A percentile compares a stretch with the other conserved stretches of the same genome.
Evolutionary conservation across 805 yeast genomes (phyloP).

Genomic region (Saccharomycopsis schoenii): DNA sequence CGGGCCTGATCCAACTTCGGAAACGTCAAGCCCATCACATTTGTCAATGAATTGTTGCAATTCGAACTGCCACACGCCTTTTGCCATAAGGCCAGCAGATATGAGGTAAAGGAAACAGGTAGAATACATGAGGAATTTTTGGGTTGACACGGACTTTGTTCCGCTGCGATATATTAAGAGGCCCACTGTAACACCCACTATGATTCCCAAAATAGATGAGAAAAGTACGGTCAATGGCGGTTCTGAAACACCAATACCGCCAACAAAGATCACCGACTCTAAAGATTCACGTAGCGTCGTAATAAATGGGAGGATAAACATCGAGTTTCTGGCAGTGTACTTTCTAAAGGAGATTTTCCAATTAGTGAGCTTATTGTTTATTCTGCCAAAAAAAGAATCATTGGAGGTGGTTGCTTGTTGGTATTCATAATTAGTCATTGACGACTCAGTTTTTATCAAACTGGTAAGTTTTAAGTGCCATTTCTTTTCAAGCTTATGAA

Average conservation of each 20-base stretch:
- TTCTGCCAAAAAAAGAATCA: not conserved
- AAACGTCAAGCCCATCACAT: constrained; percentile 76
- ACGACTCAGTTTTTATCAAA: constrained; percentile 21
- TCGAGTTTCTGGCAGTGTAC: constrained; percentile 51
- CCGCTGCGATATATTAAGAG: constrained; percentile 66
- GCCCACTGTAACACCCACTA: constrained; percentile 57
- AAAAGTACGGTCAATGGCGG: constrained; percentile 57
- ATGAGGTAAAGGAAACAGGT: constrained; percentile 77
- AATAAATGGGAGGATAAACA: constrained; percentile 71
- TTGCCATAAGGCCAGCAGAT: constrained; percentile 77
- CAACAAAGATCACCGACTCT: constrained; percentile 86
- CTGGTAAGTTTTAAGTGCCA: constrained; percentile 58
- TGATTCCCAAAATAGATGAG: constrained; percentile 49
- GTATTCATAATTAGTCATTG: not conserved
- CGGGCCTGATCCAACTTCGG: constrained; percentile 87
- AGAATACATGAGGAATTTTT: constrained; percentile 60
- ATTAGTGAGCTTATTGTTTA: not conserved
- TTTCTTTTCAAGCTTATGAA: constrained; percentile 73
- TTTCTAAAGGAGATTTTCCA: constrained; percentile 23
- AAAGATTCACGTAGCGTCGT: constrained; percentile 85
- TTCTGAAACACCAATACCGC: constrained; percentile 75
- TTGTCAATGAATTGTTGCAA: constrained; percentile 61
- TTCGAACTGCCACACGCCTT: constrained; percentile 88
- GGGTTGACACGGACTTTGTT: constrained; percentile 56
- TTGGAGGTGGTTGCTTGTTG: not conserved